Evolutionary conservation across 2,329 filamentous ascomycete genomes (phyloP), one percentile per base, ranked within the genome.

Genomic region (Leptographium galeiforme): DNA sequence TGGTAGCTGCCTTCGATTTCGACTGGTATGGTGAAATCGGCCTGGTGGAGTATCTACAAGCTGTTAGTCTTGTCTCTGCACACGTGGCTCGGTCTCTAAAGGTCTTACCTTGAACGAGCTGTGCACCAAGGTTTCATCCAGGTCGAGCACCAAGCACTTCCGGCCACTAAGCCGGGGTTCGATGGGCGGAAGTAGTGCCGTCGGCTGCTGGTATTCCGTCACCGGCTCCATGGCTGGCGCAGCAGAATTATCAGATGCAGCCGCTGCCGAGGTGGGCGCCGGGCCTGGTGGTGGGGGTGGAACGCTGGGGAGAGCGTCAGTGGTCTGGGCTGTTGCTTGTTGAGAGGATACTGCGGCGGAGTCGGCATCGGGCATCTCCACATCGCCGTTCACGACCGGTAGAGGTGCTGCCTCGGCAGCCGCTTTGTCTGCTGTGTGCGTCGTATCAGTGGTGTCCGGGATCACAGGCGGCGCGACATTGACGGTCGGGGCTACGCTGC

Each of bases 1-100:
- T 98, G 93, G 66, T 94, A 97, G 68, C 95, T 94, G 54, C 93
- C 93, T 72, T 98, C 93, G 59, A 98, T 98, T 65, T 98, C 93
- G 34, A 98, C 93, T 0, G 93, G 93, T 65, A 98, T 97, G 7
- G 93, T 98, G 66, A 98, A 97, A 69, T 98, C 93, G 55, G 93
- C 93, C 74, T 97, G 91, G 64, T 97, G 90, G 47, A 98, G 77
- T 61, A 97, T 93, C 90, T 97, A 64, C n/a, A 5, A 2, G 30
- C 12, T 36, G 32, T 19, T 16, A 46, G 46, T 36, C 4, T 36
- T 38, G 34, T 7, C 3, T n/a, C 14, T 32, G 4, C 13, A 46
- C 1, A 14, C 32, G 16, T 32, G 1, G n/a, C 2, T 13, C 8
- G 34, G 6, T 8, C 8, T 36, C 34, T 10, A 30, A 4, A 13